These are phyloP conservation scores for Breviolum minutum DNA, from an alignment of 73 alveolate species.

Conservation along the genomic window DNA sequence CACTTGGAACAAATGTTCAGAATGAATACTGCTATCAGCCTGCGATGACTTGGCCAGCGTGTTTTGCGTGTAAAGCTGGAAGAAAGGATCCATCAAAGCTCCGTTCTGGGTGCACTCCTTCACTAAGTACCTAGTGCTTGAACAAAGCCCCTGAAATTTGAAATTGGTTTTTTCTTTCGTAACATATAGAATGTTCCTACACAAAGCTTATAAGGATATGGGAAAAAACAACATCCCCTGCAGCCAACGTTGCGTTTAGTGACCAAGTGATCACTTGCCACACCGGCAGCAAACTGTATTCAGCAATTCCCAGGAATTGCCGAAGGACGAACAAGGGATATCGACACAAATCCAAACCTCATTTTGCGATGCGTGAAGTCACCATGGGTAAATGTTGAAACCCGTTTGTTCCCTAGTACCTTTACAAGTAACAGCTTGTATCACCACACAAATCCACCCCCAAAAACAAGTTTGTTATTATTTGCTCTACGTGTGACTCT, in stretches of 20 bases:
- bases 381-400: no score
- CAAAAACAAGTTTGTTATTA: not conserved
- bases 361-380: no score
- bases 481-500: not conserved
- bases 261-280: not conserved
- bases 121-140: not conserved
- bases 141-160: not conserved
- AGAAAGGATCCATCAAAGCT: not conserved
- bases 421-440: not conserved
- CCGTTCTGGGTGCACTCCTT: not conserved
- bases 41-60: not conserved
- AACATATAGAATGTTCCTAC: not conserved
- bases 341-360: slow-evolving; percentile 22
- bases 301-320: not conserved
- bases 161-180: not conserved
- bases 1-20: not conserved
- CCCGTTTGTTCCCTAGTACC: no score
- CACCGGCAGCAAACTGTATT: not conserved
- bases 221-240: not conserved
- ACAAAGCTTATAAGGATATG: not conserved
- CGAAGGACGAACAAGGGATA: not conserved
- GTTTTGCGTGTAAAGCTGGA: not conserved
- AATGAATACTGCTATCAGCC: not conserved
- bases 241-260: not conserved
- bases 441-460: not conserved